Percentiles rank a stretch among this genome's conserved stretches.
These are phyloP conservation scores for Potentilla sterilis DNA, from an alignment of 306 rosid species.

Conservation along the genomic window DNA sequence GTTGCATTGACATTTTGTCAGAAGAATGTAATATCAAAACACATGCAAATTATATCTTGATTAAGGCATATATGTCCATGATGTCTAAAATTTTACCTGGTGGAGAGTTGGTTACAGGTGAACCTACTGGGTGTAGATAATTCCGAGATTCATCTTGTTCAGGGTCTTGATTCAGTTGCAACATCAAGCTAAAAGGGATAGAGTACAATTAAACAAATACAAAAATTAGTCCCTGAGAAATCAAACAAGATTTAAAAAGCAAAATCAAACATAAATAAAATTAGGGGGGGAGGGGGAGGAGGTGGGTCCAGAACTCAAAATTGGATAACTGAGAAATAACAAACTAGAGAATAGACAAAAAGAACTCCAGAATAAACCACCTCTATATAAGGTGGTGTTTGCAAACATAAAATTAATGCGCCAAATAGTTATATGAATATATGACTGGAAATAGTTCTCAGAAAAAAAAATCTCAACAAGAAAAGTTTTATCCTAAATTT, in stretches of 20 bases:
- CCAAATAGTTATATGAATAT: conserved; percentile 1
- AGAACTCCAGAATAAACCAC: neutral
- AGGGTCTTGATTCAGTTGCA: conserved; percentile 76
- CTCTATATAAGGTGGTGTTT: neutral
- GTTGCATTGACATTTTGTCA: conserved; percentile 20
- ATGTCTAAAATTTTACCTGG: conserved; percentile 54
- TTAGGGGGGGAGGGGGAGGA: neutral
- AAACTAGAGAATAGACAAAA: neutral
- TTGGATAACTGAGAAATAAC: neutral
- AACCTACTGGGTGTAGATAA: conserved; percentile 70
- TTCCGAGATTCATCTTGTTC: conserved; percentile 74
- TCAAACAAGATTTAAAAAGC: neutral
- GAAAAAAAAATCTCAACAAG: neutral
- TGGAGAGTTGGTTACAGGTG: conserved; percentile 81
- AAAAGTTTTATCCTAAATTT: neutral
- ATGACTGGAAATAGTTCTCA: neutral
- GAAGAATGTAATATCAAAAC: neutral
- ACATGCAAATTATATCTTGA: neutral
- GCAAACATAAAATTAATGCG: neutral
- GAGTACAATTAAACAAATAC: conserved; percentile 7
- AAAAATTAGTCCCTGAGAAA: conserved; percentile 2
- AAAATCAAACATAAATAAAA: neutral
- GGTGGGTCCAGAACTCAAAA: neutral
- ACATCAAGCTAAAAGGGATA: conserved; percentile 62
- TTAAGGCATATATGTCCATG: conserved; percentile 15